Percentiles rank a stretch among this genome's conserved stretches.
Evolutionary conservation across 108 stramenopile species (phyloP).

Genomic region (Nitzschia inconspicua): DNA sequence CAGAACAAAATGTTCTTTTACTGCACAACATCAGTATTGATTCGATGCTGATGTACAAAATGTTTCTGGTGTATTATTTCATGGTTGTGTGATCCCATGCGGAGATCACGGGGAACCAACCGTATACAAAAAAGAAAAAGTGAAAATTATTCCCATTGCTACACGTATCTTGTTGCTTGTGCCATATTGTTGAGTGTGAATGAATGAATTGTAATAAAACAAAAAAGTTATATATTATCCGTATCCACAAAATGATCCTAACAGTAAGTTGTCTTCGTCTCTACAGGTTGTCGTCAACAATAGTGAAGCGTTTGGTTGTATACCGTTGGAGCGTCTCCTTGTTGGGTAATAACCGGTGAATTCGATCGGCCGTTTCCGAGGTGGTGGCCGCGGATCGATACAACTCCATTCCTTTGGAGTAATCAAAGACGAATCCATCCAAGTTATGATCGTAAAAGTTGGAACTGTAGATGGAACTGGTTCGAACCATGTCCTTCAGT

Average conservation of each 20-base stretch:
- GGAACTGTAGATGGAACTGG: slow-evolving; percentile 2
- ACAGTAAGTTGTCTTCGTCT: no score
- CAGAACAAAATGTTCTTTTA: no score
- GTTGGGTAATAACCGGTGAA: slow-evolving; percentile 7
- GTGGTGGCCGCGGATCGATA: neutral
- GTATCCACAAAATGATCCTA: no score
- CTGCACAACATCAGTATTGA: no score
- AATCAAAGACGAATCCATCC: slow-evolving; percentile 15
- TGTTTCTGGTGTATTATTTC: no score
- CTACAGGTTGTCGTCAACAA: no score
- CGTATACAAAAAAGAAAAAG: no score
- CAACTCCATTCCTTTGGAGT: neutral
- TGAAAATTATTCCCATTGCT: no score
- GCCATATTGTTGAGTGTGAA: neutral
- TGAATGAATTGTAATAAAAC: neutral
- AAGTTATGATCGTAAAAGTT: slow-evolving; percentile 2
- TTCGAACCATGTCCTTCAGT: slow-evolving; percentile 6
- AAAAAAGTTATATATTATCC: neutral
- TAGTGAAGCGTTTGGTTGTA: slow-evolving; percentile 16
- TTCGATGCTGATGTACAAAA: no score
- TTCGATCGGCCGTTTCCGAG: neutral
- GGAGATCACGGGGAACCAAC: no score
- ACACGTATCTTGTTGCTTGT: neutral
- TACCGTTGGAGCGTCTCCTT: slow-evolving; percentile 3
- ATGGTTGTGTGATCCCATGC: no score